These are phyloP conservation scores for Aechmea fasciata DNA, from an alignment of 176 grass and related monocot genomes.

Conservation along the genomic window DNA sequence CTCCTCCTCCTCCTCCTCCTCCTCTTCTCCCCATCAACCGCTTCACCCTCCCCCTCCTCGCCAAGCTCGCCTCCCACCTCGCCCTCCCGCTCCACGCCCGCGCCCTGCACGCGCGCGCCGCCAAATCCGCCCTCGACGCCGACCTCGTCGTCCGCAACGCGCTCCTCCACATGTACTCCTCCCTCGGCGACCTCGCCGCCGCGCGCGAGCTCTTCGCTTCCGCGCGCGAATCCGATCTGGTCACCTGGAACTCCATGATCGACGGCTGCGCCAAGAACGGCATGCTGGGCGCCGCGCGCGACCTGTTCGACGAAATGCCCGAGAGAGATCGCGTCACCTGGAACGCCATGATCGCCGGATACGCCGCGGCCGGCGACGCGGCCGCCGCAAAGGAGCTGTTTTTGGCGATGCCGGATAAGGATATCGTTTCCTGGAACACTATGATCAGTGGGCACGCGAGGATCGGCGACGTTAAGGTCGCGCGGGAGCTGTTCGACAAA, in stretches of 20 bases:
- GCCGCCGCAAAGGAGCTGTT: conserved; percentile 31
- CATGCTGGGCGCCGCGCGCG: conserved; percentile 31
- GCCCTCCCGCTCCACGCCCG: conserved; percentile 8
- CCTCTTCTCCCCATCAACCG: conserved; percentile 20
- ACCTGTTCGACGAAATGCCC: conserved; percentile 23
- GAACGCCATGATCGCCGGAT: conserved; percentile 37
- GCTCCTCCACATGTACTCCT: conserved; percentile 21
- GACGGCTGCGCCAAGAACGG: conserved; percentile 28
- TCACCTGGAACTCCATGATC: conserved; percentile 67
- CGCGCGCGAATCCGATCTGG: conserved; percentile 14
- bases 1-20: conserved; percentile 29
- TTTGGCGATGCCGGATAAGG: conserved; percentile 1
- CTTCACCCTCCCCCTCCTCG: conserved; percentile 39
- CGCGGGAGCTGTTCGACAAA: conserved; percentile 29
- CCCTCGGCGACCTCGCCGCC: conserved; percentile 10
- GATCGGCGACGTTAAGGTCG: conserved; percentile 20
- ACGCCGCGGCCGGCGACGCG: conserved; percentile 33
- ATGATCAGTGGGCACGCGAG: conserved; percentile 28
- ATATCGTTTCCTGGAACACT: conserved; percentile 18
- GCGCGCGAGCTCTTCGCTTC: conserved; percentile 14
- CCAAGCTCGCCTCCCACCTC: conserved; percentile 36
- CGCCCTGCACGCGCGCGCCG: conserved; percentile 4
- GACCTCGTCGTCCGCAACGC: conserved; percentile 18
- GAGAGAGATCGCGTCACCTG: conserved; percentile 31
- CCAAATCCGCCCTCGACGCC: conserved; percentile 8